Percentiles rank a stretch among this genome's conserved stretches.
These are phyloP conservation scores for Ophiosphaerella korrae DNA, from an alignment of 2,329 filamentous ascomycete genomes.

Conservation along the genomic window DNA sequence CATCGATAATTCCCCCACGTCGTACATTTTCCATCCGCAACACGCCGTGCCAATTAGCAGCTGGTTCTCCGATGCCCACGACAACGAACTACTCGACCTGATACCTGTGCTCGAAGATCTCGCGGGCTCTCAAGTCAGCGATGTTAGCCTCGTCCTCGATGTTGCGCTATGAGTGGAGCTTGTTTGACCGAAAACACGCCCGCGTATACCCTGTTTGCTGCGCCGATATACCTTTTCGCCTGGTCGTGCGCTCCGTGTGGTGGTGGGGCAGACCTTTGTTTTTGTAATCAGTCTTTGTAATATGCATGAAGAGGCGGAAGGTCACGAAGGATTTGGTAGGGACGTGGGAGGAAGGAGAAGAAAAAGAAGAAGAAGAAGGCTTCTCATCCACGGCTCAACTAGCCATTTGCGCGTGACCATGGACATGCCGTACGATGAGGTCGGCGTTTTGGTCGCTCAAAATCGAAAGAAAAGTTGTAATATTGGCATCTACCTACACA, in stretches of 20 bases:
- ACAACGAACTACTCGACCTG: conserved; percentile 96
- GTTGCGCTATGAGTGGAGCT: conserved; percentile 65
- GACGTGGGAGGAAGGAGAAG: not conserved
- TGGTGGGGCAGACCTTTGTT: conserved; percentile 25
- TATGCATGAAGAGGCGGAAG: conserved; percentile 38
- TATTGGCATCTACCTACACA: conserved; percentile 35
- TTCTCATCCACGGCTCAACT: not conserved
- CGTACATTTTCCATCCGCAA: conserved; percentile 99
- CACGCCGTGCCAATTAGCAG: conserved; percentile 99
- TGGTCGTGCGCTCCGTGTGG: conserved; percentile 16
- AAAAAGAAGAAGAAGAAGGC: not conserved
- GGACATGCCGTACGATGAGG: conserved; percentile 1
- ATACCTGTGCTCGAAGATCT: conserved; percentile 98
- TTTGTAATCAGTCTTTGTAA: conserved; percentile 48
- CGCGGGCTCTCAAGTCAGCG: conserved; percentile 83
- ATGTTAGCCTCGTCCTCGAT: conserved; percentile 97
- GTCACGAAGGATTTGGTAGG: not conserved
- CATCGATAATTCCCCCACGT: conserved; percentile 98
- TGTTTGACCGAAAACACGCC: conserved; percentile 24
- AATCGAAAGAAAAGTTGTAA: conserved; percentile 33
- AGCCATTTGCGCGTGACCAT: not conserved
- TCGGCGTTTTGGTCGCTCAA: conserved; percentile 5
- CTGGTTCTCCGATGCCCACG: conserved; percentile 99
- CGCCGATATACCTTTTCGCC: conserved; percentile 23
- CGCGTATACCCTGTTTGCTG: conserved; percentile 31